These are phyloP conservation scores for Kodamaea fukazawae DNA, from an alignment of 805 yeast species.

Conservation along the genomic window DNA sequence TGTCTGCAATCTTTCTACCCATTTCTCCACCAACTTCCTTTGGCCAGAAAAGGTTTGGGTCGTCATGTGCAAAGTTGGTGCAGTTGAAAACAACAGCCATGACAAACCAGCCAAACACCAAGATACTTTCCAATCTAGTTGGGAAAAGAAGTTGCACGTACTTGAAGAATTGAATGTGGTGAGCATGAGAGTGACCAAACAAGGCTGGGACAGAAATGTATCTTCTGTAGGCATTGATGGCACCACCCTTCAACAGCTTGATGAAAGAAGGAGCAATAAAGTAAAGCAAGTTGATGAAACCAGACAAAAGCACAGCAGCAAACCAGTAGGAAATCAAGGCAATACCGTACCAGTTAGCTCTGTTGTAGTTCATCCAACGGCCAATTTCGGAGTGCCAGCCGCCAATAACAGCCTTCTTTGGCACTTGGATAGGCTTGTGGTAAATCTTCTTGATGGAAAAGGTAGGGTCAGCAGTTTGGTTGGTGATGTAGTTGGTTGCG, in stretches of 20 bases:
- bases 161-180: conserved; percentile 11
- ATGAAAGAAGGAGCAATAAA: conserved; percentile 23
- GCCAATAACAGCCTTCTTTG: conserved; percentile 21
- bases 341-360: conserved; percentile 37
- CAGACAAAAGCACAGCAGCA: conserved; percentile 29
- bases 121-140: conserved; percentile 48
- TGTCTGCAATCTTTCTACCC: conserved; percentile 48
- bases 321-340: conserved; percentile 29
- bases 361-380: conserved; percentile 34
- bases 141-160: conserved; percentile 40
- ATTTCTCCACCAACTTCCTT: conserved; percentile 23
- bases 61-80: conserved; percentile 24
- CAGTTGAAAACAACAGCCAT: conserved; percentile 29
- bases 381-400: conserved; percentile 27
- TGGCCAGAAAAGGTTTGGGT: conserved; percentile 25
- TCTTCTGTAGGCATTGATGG: conserved; percentile 22
- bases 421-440: conserved; percentile 36
- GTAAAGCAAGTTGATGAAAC: conserved; percentile 28
- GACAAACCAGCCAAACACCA: conserved; percentile 39
- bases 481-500: conserved; percentile 39
- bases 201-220: conserved; percentile 35
- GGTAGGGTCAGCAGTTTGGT: conserved; percentile 23
- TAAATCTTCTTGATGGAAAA: conserved; percentile 29
- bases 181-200: conserved; percentile 24
- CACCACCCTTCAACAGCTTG: conserved; percentile 24